Evolutionary conservation across 257 asterid species (phyloP), one percentile per base, ranked within the genome.

Genomic region (Prunella vulgaris): DNA sequence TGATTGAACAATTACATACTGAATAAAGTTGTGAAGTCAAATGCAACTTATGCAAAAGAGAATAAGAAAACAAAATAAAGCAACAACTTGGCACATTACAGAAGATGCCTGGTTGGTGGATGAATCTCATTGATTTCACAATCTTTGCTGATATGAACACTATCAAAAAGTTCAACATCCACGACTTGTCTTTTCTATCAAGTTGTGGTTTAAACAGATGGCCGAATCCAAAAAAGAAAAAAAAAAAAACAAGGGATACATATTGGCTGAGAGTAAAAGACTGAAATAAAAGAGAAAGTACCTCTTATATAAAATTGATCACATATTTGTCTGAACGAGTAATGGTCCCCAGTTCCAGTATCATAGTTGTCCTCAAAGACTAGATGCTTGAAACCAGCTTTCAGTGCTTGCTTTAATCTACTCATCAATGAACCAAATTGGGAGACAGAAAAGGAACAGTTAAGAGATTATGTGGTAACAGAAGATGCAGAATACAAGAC

Each of bases 261-360:
- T 9, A 12, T 61, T 51, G 40, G 53, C 38, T 54, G 28, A 79
- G 63, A 46, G 12, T 35, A 57, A 40, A 10, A 56, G 65, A 12
- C 17, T 18, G 18, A 58, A 25, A 25, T 21, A 21, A 65, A 44
- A 76, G 53, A 56, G 52, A 67, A 70, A 70, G 21, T 71, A 88
- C 99, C 99, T 84, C 88, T 86, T 46, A 91, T 81, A 64, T 91
- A 91, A 75, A 78, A 85, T 76, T 94, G 99, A 78, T 94, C 99
- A 30, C 99, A 94, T 61, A 94, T 94, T 76, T 94, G 99, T 78
- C 99, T 81, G 81, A 94, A 79, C 48, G 99, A 89, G 75, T 94
- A 94, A 87, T 94, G 99, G 74, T 94, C 97, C 60, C 99, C 99
- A 10, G 97, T 89, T 68, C 99, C 97, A 68, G 97, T 94, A 82